A percentile compares a stretch with the other conserved stretches of the same genome.
phyloP scores from a whole-genome alignment of 1,139 yeast species.

The Hansenula sp. region DNA sequence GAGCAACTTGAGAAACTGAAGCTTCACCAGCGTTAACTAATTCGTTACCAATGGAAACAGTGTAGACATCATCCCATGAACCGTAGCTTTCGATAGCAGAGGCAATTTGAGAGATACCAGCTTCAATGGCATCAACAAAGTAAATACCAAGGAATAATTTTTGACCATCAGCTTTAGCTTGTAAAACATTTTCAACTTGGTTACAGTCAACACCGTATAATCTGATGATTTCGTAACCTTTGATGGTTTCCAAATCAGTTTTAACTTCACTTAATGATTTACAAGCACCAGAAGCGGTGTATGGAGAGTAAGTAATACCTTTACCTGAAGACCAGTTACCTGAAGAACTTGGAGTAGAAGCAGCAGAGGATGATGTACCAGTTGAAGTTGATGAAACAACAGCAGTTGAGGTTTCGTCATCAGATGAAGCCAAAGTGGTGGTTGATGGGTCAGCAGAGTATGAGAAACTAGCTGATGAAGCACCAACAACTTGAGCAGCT shows the following conservation, averaged over 20 bases:
- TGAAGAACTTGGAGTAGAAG: constrained; percentile 23
- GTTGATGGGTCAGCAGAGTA: constrained; percentile 16
- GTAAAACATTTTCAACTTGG: constrained; percentile 67
- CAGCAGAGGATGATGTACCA: constrained; percentile 23
- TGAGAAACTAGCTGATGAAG: constrained; percentile 13
- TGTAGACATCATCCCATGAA: constrained; percentile 66
- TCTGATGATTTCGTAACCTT: constrained; percentile 60
- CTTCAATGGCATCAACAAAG: constrained; percentile 49
- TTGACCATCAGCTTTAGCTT: constrained; percentile 56
- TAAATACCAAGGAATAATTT: constrained; percentile 70
- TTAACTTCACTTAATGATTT: constrained; percentile 57
- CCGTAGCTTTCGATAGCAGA: constrained; percentile 52
- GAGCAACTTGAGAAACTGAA: constrained; percentile 48
- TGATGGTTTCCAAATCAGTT: constrained; percentile 52
- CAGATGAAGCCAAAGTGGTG: constrained; percentile 26
- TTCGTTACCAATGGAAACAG: constrained; percentile 81
- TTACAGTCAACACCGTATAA: constrained; percentile 80
- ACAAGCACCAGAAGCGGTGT: constrained; percentile 67
- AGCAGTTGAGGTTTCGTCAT: constrained; percentile 24
- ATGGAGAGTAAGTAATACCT: constrained; percentile 84
- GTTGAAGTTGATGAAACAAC: constrained; percentile 22
- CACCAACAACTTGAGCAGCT: constrained; percentile 28
- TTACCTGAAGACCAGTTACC: constrained; percentile 32
- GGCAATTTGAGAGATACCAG: constrained; percentile 47
- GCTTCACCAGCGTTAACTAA: constrained; percentile 68